Conservation (phyloP, 306 rosid genomes). For the Mimosa bimucronata region DNA sequence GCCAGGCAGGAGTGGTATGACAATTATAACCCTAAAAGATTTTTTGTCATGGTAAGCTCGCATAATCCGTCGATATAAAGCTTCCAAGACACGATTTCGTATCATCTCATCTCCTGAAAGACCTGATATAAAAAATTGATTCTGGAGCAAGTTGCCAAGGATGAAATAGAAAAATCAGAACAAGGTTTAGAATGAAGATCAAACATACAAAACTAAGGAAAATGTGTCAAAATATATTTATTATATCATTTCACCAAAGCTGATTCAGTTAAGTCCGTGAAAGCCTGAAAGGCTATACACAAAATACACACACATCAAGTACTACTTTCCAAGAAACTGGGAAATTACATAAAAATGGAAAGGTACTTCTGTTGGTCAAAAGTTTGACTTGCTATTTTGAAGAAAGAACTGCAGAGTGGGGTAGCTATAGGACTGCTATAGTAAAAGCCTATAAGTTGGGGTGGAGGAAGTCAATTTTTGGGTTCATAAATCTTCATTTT, state of each 20-base stretch:
- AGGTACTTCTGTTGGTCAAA: no score
- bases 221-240: neutral
- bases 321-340: no score
- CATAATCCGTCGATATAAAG: constrained; percentile 73
- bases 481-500: no score
- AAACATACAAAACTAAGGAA: constrained; percentile 13
- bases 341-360: no score
- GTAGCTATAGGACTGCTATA: no score
- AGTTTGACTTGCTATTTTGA: no score
- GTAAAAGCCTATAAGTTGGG: no score
- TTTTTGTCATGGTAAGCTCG: constrained; percentile 85
- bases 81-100: constrained; percentile 89
- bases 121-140: constrained; percentile 98
- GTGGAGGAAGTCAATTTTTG: no score
- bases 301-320: neutral
- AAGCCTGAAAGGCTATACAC: constrained; percentile 19
- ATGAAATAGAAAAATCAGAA: constrained; percentile 42
- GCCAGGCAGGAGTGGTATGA: constrained; percentile 96
- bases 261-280: neutral
- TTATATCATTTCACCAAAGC: constrained; percentile 15
- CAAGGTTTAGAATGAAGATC: constrained; percentile 13
- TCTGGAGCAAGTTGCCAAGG: constrained; percentile 65
- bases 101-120: constrained; percentile 89
- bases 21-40: constrained; percentile 83
- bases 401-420: no score